Base-by-base conservation (phyloP, 2,329 filamentous ascomycete species). In the Paecilomyces sp. region DNA sequence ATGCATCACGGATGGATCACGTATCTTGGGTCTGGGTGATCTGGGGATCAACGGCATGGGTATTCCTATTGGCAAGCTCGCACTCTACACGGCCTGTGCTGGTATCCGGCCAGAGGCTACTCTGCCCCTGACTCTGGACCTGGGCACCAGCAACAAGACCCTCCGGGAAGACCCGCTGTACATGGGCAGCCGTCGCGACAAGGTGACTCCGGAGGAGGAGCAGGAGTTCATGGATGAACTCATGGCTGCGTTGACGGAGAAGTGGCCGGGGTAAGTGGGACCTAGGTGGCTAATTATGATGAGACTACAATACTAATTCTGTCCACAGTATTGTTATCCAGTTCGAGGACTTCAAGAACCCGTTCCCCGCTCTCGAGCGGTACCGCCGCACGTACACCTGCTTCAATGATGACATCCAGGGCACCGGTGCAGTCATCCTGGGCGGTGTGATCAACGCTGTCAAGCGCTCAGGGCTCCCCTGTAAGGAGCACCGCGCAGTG, bases 321-420 rank as follows among this genome's bases (percentile, higher is more conserved):
- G 18, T n/a, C 41, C n/a, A n/a, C 67, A 85, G 84, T 64, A 87
- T 88, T 66, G 85, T 88, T 65, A 90, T 97, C 63, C 94, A 97
- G 74, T 97, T 96, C 69, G 93, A 97, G 75, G 94, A 97, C 73
- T 97, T 96, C 77, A 96, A 97, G 81, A 96, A 93, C 70, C 93
- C 94, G 54, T 99, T 97, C 84, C 89, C 90, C 63, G 93, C 95
- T 70, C 85, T 97, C 50, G 89, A 94, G 73, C 86, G 91, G 62
- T 97, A 97, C 79, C 89, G 91, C 67, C 83, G 92, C 73, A 85
- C 83, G 65, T 93, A 96, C 82, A 92, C 90, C 76, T 95, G 91
- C 83, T 99, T 99, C 85, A 97, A 97, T 76, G 94, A 97, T 72
- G 93, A 99, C 73, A 94, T 99, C 72, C 93, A 97, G 81, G 93